phyloP scores from a whole-genome alignment of 1,284 basidiomycete genomes.

The Cerrena zonata region DNA sequence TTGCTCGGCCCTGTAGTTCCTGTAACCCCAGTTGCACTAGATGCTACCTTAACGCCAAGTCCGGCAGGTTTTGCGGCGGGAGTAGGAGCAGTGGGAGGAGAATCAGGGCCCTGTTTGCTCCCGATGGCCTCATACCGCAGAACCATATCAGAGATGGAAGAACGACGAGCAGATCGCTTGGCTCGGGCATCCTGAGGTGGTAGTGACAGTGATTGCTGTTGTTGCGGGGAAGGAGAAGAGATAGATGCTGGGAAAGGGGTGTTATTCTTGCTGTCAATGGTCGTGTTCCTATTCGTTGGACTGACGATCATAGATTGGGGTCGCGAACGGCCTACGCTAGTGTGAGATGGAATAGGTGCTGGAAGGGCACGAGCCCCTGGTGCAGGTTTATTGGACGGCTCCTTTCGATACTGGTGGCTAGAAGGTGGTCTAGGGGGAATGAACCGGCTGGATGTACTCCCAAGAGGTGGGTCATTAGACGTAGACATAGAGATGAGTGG shows the following conservation, averaged over 20 bases:
- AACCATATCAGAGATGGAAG: constrained; percentile 79
- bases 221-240: constrained; percentile 31
- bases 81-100: constrained; percentile 27
- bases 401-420: constrained; percentile 24
- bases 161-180: constrained; percentile 44
- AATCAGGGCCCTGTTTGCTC: constrained; percentile 13
- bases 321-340: constrained; percentile 35
- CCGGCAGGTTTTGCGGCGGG: constrained; percentile 30
- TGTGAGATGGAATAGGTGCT: constrained; percentile 15
- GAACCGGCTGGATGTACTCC: constrained; percentile 12
- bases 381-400: constrained; percentile 12
- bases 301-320: constrained; percentile 74
- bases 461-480: constrained; percentile 13
- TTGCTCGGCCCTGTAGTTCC: constrained; percentile 1
- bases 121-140: constrained; percentile 68
- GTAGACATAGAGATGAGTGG: constrained; percentile 20
- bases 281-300: constrained; percentile 44
- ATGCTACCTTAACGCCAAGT: constrained; percentile 20
- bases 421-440: constrained; percentile 18
- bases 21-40: constrained; percentile 13
- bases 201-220: constrained; percentile 19
- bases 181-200: constrained; percentile 20
- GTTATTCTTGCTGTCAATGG: constrained; percentile 27
- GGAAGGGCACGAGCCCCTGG: constrained; percentile 10
- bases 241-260: constrained; percentile 8